Evolutionary conservation across 345 rosid species (phyloP).

Genomic region (Alliaria petiolata): DNA sequence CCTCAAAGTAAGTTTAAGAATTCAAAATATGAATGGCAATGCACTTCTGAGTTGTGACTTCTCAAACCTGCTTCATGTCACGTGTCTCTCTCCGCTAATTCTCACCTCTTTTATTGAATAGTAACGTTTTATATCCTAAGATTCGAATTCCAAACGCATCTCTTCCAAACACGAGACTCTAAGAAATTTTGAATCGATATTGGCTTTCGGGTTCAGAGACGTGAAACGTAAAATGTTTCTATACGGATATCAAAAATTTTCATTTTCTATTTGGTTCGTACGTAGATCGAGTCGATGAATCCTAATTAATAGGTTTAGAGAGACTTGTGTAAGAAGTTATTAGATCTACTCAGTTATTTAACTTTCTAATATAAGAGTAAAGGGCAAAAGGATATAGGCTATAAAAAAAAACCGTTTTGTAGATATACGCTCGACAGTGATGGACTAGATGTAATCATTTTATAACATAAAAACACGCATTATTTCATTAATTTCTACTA

Average conservation of each 20-base stretch:
- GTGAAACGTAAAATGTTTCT: no score
- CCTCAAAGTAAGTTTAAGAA: not conserved
- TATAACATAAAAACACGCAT: not conserved
- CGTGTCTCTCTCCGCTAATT: conserved; percentile 2
- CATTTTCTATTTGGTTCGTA: not conserved
- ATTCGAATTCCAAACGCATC: conserved; percentile 1
- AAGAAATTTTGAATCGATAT: not conserved
- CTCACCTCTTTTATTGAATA: conserved; percentile 2
- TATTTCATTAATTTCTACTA: not conserved
- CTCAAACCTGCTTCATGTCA: not conserved
- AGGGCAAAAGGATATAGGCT: no score
- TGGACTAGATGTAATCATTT: not conserved
- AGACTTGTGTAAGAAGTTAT: conserved; percentile 9
- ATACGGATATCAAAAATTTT: not conserved
- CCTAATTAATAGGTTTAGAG: not conserved
- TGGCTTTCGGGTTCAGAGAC: not conserved
- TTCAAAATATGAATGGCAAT: not conserved
- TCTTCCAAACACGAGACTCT: conserved; percentile 5
- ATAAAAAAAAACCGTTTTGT: not conserved
- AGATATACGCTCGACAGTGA: not conserved
- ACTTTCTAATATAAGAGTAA: not conserved
- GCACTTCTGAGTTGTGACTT: not conserved
- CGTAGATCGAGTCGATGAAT: not conserved
- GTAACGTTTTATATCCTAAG: not conserved
- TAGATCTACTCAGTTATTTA: not conserved